These are phyloP conservation scores for Xylaria hypoxylon DNA, from an alignment of 2,329 filamentous ascomycete genomes.

Conservation along the genomic window DNA sequence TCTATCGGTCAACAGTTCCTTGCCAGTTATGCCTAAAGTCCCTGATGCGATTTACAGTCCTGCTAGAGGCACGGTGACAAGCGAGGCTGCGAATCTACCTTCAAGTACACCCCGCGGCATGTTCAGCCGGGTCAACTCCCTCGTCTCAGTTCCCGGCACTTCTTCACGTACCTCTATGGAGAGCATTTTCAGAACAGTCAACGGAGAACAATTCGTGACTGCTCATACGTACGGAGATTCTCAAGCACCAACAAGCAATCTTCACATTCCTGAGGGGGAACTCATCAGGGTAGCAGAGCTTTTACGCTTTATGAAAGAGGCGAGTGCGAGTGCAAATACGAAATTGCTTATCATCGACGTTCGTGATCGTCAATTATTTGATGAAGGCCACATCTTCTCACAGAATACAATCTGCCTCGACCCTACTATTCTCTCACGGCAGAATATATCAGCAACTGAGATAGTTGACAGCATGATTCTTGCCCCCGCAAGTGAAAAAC, in stretches of 20 bases:
- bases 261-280: constrained; percentile 66
- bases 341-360: constrained; percentile 88
- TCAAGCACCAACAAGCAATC: constrained; percentile 54
- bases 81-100: constrained; percentile 72
- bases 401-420: constrained; percentile 91
- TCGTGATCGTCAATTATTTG: constrained; percentile 81
- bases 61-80: constrained; percentile 76
- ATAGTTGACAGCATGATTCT: constrained; percentile 77
- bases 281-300: constrained; percentile 76
- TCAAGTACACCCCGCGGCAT: constrained; percentile 73
- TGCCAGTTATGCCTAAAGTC: constrained; percentile 72
- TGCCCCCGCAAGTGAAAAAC: constrained; percentile 78
- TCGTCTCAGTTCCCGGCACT: constrained; percentile 53
- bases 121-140: constrained; percentile 70
- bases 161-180: constrained; percentile 48
- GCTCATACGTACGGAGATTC: constrained; percentile 46
- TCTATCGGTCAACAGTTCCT: constrained; percentile 62
- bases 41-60: constrained; percentile 83
- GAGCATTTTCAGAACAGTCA: constrained; percentile 46
- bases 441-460: constrained; percentile 71
- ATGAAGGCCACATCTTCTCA: constrained; percentile 88
- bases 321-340: constrained; percentile 61
- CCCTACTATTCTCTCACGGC: constrained; percentile 76
- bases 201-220: constrained; percentile 52
- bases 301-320: constrained; percentile 73